Evolutionary conservation across 768 basidiomycete genomes (phyloP).

Genomic region (Mycena galericulata): DNA sequence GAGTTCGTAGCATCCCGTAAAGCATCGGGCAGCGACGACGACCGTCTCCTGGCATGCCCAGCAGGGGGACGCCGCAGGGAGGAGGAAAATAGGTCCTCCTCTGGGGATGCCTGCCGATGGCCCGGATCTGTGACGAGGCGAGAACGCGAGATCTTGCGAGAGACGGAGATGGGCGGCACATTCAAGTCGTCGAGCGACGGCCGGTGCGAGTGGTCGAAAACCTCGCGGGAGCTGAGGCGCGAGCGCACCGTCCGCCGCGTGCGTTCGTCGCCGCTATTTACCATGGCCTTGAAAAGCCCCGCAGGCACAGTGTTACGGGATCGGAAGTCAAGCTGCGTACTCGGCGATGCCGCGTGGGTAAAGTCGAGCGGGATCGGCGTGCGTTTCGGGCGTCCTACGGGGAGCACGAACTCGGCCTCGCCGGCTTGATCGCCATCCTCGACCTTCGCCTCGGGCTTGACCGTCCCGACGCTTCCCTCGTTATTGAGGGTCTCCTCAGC

Average conservation of each 20-base stretch:
- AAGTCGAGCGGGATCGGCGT: slow-evolving; percentile 86
- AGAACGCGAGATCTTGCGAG: slow-evolving; percentile 65
- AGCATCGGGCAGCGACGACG: slow-evolving; percentile 70
- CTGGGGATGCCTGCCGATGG: slow-evolving; percentile 39
- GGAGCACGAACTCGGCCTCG: slow-evolving; percentile 40
- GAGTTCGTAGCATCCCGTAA: slow-evolving; percentile 60
- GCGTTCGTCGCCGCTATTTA: slow-evolving; percentile 66
- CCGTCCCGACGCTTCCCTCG: slow-evolving; percentile 46
- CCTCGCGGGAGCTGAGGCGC: slow-evolving; percentile 78
- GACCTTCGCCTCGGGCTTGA: slow-evolving; percentile 46
- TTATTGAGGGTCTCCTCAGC: slow-evolving; percentile 45
- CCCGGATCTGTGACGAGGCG: slow-evolving; percentile 73
- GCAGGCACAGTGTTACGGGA: slow-evolving; percentile 85
- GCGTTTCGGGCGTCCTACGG: slow-evolving; percentile 60
- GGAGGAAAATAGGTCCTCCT: slow-evolving; percentile 58
- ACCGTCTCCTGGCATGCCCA: slow-evolving; percentile 59
- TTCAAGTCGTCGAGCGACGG: slow-evolving; percentile 85
- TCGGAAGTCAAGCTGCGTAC: slow-evolving; percentile 59
- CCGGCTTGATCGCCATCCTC: slow-evolving; percentile 41
- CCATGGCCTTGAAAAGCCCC: slow-evolving; percentile 86
- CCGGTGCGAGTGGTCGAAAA: slow-evolving; percentile 73
- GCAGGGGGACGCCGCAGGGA: slow-evolving; percentile 33
- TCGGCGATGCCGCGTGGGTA: slow-evolving; percentile 55
- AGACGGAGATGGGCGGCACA: slow-evolving; percentile 74
- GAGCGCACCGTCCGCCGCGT: slow-evolving; percentile 81